Conservation (phyloP, 345 rosid genomes). For the Passiflora organensis region DNA sequence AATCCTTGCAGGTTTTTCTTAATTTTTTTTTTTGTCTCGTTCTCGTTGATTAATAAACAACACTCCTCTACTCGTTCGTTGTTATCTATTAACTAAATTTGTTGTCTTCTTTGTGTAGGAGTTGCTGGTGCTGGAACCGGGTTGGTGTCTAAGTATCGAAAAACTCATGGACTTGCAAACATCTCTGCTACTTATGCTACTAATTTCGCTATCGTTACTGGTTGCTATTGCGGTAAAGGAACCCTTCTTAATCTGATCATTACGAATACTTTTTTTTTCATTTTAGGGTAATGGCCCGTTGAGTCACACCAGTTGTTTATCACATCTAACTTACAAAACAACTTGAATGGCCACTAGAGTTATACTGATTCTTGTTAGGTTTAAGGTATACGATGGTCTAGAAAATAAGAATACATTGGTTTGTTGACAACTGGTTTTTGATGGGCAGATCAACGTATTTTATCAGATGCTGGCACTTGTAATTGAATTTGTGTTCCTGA, state of each 20-base stretch:
- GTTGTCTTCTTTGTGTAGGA: slow-evolving; percentile 30
- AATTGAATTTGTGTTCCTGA: slow-evolving; percentile 14
- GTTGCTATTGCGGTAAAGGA: slow-evolving; percentile 68
- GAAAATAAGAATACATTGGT: too few species aligned
- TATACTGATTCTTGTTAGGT: too few species aligned
- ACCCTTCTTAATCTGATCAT: too few species aligned
- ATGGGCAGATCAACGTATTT: neutral
- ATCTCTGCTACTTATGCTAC: slow-evolving; percentile 59
- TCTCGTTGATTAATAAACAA: too few species aligned
- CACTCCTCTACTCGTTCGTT: neutral
- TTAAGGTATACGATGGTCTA: too few species aligned
- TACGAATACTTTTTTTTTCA: too few species aligned
- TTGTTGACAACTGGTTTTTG: neutral
- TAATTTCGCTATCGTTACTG: slow-evolving; percentile 62
- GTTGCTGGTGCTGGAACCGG: slow-evolving; percentile 67
- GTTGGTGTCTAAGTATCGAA: slow-evolving; percentile 54
- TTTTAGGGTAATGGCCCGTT: too few species aligned
- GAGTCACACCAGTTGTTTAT: too few species aligned
- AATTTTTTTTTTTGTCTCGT: neutral
- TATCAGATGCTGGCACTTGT: neutral
- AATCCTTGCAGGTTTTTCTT: slow-evolving; percentile 50
- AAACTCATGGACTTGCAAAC: slow-evolving; percentile 51
- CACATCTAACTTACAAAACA: too few species aligned
- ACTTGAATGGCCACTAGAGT: too few species aligned
- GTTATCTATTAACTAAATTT: neutral